Evolutionary conservation across 208 protist species (phyloP), one percentile per base, ranked within the genome.

Genomic region (Acanthamoeba culbertsoni): DNA sequence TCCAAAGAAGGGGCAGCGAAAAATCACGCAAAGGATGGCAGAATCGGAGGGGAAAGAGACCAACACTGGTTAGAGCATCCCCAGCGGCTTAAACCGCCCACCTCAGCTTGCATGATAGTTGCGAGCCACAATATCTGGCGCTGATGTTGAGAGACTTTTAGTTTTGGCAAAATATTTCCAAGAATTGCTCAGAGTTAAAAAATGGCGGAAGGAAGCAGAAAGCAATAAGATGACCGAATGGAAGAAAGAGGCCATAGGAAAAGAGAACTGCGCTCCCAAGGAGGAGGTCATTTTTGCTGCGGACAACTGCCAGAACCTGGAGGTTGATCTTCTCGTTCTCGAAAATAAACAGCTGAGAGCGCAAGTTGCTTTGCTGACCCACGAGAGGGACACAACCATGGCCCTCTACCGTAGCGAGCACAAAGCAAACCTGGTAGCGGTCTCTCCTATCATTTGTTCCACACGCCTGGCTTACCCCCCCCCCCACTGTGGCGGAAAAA

Each of bases 261-360:
- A 18, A 48, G 6, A 1, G 5, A 57, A 55, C 45, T n/a, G n/a
- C 43, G 12, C 31, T 40, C 26, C 31, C 35, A 40, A 73, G 33
- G 33, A 51, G 10, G 0, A 12, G 1, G 37, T 31, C 23, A 28
- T 6, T 5, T 23, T 12, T 40, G 0, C 3, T 3, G 42, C 6
- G 2, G 46, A 86, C 10, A 33, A 89, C 31, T 59, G 55, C 18
- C 79, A 7, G 2, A 7, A 43, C 10, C 55, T 89, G 0, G 79
- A 89, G 53, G 16, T 89, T 4, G 79, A 89, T 16, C 46, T 59
- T 33, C 79, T 89, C 2, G 33, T 68, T 23, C 8, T 51, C 16
- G 79, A 89, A 33, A 89, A 89, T 23, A 59, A 65, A 33, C 31
- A 89, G 51, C 79, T 89, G 31, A 45, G 79, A 23, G 79, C 79